A percentile compares a stretch with the other conserved stretches of the same genome.
Conservation (phyloP, 345 rosid genomes). For the Erodium maritimum region DNA sequence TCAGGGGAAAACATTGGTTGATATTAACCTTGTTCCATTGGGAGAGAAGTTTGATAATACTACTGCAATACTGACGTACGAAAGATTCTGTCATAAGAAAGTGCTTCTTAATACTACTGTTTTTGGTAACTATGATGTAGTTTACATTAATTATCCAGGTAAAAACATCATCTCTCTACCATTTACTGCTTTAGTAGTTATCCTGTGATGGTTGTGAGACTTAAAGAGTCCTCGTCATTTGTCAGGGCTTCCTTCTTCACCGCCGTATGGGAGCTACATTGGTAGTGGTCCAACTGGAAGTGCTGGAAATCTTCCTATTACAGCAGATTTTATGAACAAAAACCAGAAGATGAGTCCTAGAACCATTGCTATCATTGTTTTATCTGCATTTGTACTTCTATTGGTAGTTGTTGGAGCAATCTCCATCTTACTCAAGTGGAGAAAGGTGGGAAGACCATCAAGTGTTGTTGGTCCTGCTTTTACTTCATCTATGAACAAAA, state of each 20-base stretch:
- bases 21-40: constrained; percentile 86
- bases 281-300: constrained; percentile 62
- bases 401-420: constrained; percentile 65
- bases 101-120: constrained; percentile 63
- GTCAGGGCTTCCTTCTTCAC: constrained; percentile 80
- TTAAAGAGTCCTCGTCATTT: constrained; percentile 17
- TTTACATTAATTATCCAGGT: constrained; percentile 82
- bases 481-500: constrained; percentile 62
- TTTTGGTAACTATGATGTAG: constrained; percentile 77
- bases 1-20: constrained; percentile 78
- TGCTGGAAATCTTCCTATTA: constrained; percentile 58
- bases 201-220: constrained; percentile 11
- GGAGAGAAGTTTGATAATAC: constrained; percentile 97
- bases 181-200: constrained; percentile 9
- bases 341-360: constrained; percentile 59
- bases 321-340: constrained; percentile 48
- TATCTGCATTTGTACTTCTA: constrained; percentile 72
- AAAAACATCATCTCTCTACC: constrained; percentile 13
- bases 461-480: constrained; percentile 75
- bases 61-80: constrained; percentile 72
- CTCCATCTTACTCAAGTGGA: constrained; percentile 60
- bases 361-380: constrained; percentile 54
- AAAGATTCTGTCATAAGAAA: constrained; percentile 61
- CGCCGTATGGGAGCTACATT: constrained; percentile 40
- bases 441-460: constrained; percentile 67